Evolutionary conservation across 1,139 yeast genomes (phyloP), one percentile per base, ranked within the genome.

Genomic region (Debaryomyces nepalensis): DNA sequence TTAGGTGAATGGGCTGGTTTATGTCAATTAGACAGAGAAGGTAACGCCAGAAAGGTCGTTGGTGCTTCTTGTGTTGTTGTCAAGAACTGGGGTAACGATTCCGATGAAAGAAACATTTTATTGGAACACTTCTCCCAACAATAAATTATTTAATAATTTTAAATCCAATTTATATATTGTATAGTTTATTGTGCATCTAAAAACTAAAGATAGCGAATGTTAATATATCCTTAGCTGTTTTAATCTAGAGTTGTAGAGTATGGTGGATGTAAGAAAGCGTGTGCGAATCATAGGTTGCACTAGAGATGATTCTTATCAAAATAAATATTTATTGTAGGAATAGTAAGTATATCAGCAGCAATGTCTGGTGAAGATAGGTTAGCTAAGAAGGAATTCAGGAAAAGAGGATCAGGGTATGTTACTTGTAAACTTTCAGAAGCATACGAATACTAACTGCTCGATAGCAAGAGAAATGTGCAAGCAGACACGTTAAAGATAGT

Each of bases 1-100:
- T 87, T 93, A 72, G 99, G 99, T 84, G 98, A 93, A 83, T 93
- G 99, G 99, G 99, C 98, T 69, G 99, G 99, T 85, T 84, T 93
- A 65, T 95, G 97, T 82, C 93, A 90, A 81, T 86, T 93, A 68
- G 99, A 93, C 95, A 90, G 97, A 82, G 99, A 93, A 69, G 99
- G 99, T 80, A 90, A 91, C 84, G 97, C 98, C 80, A 90, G 98
- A 84, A 93, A 93, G 90, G 98, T 93, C 67, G 99, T 95, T 74
- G 99, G 98, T 80, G 96, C 97, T 77, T 91, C 98, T 67, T 93
- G 96, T 78, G 98, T 93, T 70, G 99, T 93, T 68, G 90, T 93
- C 83, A 90, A 88, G 85, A 86, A 89, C 95, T 93, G 98, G 98
- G 99, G 99, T 87, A 96, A 90, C 71, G 97, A 91, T 79, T 87